phyloP scores from a whole-genome alignment of 768 basidiomycete species.

The Suillus fuscotomentosus region DNA sequence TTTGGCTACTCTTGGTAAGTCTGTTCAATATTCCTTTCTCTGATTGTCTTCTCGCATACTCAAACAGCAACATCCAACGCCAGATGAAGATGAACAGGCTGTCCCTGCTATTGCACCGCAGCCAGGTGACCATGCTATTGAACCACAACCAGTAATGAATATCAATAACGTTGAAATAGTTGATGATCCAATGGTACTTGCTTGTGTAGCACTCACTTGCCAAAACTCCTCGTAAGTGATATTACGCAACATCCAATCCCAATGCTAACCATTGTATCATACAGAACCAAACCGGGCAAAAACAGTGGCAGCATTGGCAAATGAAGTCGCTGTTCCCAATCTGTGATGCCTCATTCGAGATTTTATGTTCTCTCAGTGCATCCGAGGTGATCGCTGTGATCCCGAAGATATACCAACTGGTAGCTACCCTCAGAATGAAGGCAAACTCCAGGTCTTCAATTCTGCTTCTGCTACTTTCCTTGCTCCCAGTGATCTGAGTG shows the following conservation, averaged over 20 bases:
- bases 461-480: not conserved
- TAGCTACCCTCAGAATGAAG: not conserved
- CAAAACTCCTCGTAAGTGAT: not conserved
- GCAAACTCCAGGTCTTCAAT: not conserved
- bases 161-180: no score
- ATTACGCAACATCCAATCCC: not conserved
- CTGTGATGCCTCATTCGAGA: not conserved
- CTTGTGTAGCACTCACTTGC: no score
- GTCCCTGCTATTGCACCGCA: no score
- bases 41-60: no score
- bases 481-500: no score
- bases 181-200: no score
- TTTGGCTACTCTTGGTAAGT: no score
- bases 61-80: no score
- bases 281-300: not conserved
- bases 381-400: not conserved
- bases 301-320: not conserved
- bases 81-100: no score
- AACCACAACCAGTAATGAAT: no score
- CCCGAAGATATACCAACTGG: not conserved
- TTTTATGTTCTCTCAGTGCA: not conserved
- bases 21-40: no score
- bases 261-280: not conserved
- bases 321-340: not conserved
- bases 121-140: no score